Evolutionary conservation across 106 monocot species (phyloP).

Genomic region (Cymbidium sinense): DNA sequence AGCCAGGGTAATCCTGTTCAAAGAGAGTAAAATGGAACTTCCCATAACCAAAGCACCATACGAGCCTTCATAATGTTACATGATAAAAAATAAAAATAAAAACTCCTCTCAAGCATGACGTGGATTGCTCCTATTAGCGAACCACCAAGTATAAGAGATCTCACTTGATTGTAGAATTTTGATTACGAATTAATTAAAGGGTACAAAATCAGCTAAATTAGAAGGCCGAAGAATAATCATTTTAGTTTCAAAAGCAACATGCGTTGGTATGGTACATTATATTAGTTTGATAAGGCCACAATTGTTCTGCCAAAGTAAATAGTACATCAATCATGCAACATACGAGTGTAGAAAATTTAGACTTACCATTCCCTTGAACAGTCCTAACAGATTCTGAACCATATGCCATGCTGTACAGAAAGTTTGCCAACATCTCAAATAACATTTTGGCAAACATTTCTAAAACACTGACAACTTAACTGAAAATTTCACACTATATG

Average conservation of each 20-base stretch:
- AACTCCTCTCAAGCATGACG: not conserved
- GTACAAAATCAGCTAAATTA: not conserved
- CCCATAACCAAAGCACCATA: not conserved
- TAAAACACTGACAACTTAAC: not conserved
- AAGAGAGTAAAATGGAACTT: not conserved
- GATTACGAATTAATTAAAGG: not conserved
- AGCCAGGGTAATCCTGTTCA: slow-evolving; percentile 53
- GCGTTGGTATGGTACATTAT: not conserved
- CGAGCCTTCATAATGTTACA: not conserved
- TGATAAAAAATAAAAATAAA: not conserved
- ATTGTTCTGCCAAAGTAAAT: not conserved
- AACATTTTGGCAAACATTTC: not conserved
- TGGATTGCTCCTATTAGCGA: not conserved
- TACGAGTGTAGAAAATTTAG: not conserved
- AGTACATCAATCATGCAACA: not conserved
- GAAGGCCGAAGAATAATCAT: not conserved
- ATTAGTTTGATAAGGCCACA: not conserved
- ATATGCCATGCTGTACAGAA: not conserved
- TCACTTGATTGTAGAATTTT: not conserved
- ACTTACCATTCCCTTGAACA: not conserved
- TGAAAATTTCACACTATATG: not conserved
- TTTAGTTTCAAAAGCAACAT: not conserved
- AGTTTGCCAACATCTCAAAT: not conserved
- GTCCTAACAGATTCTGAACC: not conserved
- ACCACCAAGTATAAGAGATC: not conserved